Evolutionary conservation across 1,284 basidiomycete genomes (phyloP).

Genomic region (Cutaneotrichosporon sp.): DNA sequence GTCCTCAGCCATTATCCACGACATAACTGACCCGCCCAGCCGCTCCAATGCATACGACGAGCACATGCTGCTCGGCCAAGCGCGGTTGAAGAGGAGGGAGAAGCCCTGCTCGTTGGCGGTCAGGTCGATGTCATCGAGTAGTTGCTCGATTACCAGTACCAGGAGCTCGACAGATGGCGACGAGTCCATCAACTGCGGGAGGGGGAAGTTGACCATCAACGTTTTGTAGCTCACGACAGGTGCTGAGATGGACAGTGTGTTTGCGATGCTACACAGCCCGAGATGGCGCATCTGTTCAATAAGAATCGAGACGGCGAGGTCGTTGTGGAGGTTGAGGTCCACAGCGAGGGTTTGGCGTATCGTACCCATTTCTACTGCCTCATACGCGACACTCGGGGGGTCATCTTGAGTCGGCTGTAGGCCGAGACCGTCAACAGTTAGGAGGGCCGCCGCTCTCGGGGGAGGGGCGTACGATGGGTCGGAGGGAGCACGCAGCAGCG

Average conservation of each 20-base stretch:
- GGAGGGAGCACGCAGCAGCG: conserved; percentile 30
- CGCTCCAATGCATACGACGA: conserved; percentile 58
- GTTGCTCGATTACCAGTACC: conserved; percentile 64
- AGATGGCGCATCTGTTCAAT: conserved; percentile 59
- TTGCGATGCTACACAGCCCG: conserved; percentile 55
- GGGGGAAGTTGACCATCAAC: conserved; percentile 51
- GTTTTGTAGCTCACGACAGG: not conserved
- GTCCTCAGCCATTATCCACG: conserved; percentile 53
- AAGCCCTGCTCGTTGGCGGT: conserved; percentile 68
- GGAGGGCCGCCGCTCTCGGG: conserved; percentile 5
- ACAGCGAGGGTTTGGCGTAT: conserved; percentile 60
- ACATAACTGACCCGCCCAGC: conserved; percentile 52
- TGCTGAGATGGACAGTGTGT: conserved; percentile 13
- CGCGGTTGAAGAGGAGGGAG: conserved; percentile 58
- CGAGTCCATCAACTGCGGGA: conserved; percentile 65
- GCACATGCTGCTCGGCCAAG: conserved; percentile 67
- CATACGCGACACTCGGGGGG: conserved; percentile 54
- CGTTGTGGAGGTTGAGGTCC: conserved; percentile 57
- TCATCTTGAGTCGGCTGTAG: not conserved
- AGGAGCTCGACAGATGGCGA: conserved; percentile 67
- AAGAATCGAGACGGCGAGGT: conserved; percentile 55
- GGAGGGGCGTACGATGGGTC: not conserved
- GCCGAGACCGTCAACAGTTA: conserved; percentile 5
- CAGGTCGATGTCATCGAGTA: conserved; percentile 63
- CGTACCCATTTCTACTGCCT: conserved; percentile 58